Base-by-base conservation (phyloP, 768 basidiomycete species). In the Suillus spraguei region DNA sequence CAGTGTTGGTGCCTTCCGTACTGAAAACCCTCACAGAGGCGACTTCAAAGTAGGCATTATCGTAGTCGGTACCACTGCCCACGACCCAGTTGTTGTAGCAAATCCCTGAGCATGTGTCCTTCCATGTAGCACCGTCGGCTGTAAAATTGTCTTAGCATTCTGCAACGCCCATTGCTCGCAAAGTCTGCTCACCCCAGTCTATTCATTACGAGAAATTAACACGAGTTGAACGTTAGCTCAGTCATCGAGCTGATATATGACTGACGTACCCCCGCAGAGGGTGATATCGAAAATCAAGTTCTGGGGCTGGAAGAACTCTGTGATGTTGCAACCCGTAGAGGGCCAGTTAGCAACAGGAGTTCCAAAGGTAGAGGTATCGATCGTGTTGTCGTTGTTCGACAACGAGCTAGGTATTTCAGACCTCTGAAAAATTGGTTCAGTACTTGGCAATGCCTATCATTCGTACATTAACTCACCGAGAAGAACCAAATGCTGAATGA, bases 271-370 rank as follows among this genome's bases (percentile, higher is more conserved):
- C 70, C 87, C 88, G 60, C 89, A 90, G 7, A 89, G 81, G 1
- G 90, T 90, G 63, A 92, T 92, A 69, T 90, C 87, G 62, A 92
- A 85, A 20, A 91, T 86, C 49, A 92, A 79, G 63, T 84, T 80
- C 69, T 92, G 90, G 0, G 86, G 78, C 59, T 81, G 76, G 71
- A 90, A 89, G 74, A 80, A 89, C 22, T 76, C 67, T 59, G 78
- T 75, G 38, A 86, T 78, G 41, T 76, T 71, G 74, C 92, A 93
- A 28, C 80, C 79, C 17, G 79, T 77, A 2, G 82, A 74, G 5
- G 87, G 84, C 83, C 87, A 93, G 68, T 89, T 88, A 1, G 83
- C 90, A 3, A 85, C 81, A 0, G 92, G 91, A n/a, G 77, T 80
- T 14, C 92, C 91, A 3, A 91, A 77, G 6, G 80, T 78, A 8